Percentiles rank a stretch among this genome's conserved stretches.
Conservation (phyloP, 345 rosid genomes). For the Eucalyptus grandis region DNA sequence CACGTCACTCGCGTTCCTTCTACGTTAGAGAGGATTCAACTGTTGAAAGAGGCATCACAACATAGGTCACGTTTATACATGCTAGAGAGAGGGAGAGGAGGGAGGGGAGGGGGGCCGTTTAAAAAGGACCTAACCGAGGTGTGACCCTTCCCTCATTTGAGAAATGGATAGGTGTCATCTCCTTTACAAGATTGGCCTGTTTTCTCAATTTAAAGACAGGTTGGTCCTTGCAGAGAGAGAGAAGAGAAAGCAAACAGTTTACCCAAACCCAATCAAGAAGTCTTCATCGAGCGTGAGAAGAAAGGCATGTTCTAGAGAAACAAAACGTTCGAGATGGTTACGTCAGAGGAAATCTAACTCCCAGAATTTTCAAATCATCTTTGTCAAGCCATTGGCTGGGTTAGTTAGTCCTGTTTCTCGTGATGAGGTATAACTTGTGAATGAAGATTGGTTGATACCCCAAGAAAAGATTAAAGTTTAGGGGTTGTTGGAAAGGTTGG, state of each 20-base stretch:
- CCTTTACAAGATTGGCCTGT: neutral
- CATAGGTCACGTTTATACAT: neutral
- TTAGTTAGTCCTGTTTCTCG: neutral
- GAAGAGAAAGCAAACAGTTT: neutral
- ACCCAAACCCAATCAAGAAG: neutral
- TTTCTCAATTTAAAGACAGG: neutral
- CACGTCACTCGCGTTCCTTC: neutral
- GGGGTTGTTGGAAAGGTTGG: neutral
- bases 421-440: neutral
- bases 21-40: neutral
- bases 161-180: neutral
- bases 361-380: neutral
- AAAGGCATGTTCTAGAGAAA: neutral
- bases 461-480: neutral
- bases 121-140: neutral
- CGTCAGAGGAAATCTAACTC: neutral
- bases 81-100: neutral
- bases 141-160: neutral
- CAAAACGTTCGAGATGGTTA: neutral
- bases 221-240: neutral
- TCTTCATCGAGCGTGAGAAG: neutral
- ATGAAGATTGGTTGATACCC: neutral
- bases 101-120: accelerated
- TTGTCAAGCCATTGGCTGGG: neutral
- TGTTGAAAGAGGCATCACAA: neutral